Conservation (phyloP, 805 yeast genomes). For the Wickerhamomyces chambardii region DNA sequence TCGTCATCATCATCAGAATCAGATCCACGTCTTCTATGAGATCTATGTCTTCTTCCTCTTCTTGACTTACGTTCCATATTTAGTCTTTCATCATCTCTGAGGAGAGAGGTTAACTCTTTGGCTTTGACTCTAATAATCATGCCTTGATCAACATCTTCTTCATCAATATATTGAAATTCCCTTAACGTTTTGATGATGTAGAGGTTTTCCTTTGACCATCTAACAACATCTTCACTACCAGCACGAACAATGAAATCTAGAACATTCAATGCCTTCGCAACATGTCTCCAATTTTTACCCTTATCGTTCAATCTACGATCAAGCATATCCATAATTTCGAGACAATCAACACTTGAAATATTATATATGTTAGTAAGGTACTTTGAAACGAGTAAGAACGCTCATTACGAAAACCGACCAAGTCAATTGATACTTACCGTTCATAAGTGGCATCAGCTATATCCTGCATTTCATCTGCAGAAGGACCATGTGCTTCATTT, state of each 20-base stretch:
- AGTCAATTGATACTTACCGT: constrained; percentile 15
- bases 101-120: constrained; percentile 71
- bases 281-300: constrained; percentile 97
- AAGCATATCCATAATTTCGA: constrained; percentile 89
- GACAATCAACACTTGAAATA: constrained; percentile 45
- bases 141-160: constrained; percentile 77
- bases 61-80: constrained; percentile 52
- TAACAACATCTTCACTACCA: constrained; percentile 83
- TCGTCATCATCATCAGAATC: constrained; percentile 55
- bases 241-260: constrained; percentile 77
- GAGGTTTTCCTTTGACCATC: constrained; percentile 86
- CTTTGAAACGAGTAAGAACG: too few relatives aligned
- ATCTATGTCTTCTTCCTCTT: constrained; percentile 22
- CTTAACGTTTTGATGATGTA: constrained; percentile 84
- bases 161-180: constrained; percentile 81
- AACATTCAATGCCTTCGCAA: constrained; percentile 85
- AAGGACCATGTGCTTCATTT: constrained; percentile 82
- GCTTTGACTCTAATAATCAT: constrained; percentile 84
- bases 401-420: background rate
- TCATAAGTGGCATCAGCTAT: constrained; percentile 68
- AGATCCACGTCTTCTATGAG: constrained; percentile 18
- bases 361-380: constrained; percentile 2
- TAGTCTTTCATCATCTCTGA: constrained; percentile 77
- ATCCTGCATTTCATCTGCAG: constrained; percentile 74
- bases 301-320: constrained; percentile 90